Evolutionary conservation across 169 alveolate genomes (phyloP), one percentile per base, ranked within the genome.

Genomic region (Cryptosporidium tyzzeri): DNA sequence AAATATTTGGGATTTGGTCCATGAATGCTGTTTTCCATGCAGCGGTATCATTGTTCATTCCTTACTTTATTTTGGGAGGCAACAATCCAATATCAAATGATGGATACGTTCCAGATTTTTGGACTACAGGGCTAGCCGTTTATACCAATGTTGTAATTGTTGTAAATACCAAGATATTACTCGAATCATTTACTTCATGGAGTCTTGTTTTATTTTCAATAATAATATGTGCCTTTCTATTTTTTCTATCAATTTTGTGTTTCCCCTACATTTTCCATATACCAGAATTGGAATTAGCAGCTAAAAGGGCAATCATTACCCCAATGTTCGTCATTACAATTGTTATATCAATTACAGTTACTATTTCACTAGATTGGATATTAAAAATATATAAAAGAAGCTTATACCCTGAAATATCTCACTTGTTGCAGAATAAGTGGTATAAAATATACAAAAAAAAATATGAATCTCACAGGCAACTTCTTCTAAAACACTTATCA

Each of bases 51-150:
- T 50, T 80, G 8, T 62, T 45, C 44, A 48, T 59, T 14, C 89
- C 89, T 1, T 80, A 62, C 59, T 62, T 59, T 62, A 45, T 80
- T 44, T 48, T 80, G 26, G 80, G 89, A 14, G 89, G 89, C 12
- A 80, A 80, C 29, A 80, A 80, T 39, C 89, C 89, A 26, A 53
- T 80, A n/a, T 44, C 37, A 21, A 80, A 39, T 29, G 80, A 80
- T 80, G 89, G 89, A 35, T 80, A 45, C 16, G 89, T 80, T 37
- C 89, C 89, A 37, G 89, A 80, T 29, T 59, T 80, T 80, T 93
- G 94, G 93, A 74, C 86, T 41, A 84, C 94, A 50, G 96, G 96
- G 16, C 86, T 93, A 9, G 95, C 92, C 31, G 85, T 94, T 33
- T 85, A 89, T 39, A 80, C 68, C 10, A 80, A 80, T 65, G 94